Conservation (phyloP, 306 rosid species). For the Hylodesmum podocarpum region DNA sequence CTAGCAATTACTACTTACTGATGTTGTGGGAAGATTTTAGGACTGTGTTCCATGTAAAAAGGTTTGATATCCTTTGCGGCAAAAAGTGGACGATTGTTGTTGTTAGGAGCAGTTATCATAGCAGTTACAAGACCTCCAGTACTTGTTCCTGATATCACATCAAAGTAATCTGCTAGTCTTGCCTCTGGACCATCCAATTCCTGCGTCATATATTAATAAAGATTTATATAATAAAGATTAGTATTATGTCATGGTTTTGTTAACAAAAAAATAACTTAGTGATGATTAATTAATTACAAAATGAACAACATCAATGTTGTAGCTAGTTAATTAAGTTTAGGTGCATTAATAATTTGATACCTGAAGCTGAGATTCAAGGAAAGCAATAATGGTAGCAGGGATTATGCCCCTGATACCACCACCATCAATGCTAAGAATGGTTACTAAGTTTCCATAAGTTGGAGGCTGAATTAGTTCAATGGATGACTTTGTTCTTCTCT, state of each 20-base stretch:
- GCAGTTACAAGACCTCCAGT: constrained; percentile 69
- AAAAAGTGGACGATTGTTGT: constrained; percentile 51
- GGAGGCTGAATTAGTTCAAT: constrained; percentile 44
- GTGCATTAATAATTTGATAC: constrained; percentile 13
- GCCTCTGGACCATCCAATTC: constrained; percentile 64
- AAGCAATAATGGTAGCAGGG: constrained; percentile 52
- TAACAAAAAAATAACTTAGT: too few relatives aligned
- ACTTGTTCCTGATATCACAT: too few relatives aligned
- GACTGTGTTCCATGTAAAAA: constrained; percentile 50
- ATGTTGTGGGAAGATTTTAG: constrained; percentile 52
- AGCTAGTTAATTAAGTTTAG: background rate
- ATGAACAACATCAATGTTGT: background rate
- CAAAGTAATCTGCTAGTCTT: too few relatives aligned
- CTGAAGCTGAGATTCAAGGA: constrained; percentile 68
- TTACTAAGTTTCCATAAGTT: too few relatives aligned
- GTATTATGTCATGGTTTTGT: too few relatives aligned
- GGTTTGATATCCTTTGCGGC: constrained; percentile 59
- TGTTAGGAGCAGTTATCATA: constrained; percentile 62
- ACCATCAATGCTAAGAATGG: constrained; percentile 67
- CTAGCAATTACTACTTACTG: background rate
- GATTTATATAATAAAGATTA: too few relatives aligned
- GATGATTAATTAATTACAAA: background rate
- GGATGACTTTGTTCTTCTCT: constrained; percentile 23
- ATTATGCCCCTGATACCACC: constrained; percentile 69
- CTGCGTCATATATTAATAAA: too few relatives aligned